Percentiles rank a stretch among this genome's conserved stretches.
phyloP scores from a whole-genome alignment of 225 moss, liverwort and hornwort genomes.

The Ulota crispa region DNA sequence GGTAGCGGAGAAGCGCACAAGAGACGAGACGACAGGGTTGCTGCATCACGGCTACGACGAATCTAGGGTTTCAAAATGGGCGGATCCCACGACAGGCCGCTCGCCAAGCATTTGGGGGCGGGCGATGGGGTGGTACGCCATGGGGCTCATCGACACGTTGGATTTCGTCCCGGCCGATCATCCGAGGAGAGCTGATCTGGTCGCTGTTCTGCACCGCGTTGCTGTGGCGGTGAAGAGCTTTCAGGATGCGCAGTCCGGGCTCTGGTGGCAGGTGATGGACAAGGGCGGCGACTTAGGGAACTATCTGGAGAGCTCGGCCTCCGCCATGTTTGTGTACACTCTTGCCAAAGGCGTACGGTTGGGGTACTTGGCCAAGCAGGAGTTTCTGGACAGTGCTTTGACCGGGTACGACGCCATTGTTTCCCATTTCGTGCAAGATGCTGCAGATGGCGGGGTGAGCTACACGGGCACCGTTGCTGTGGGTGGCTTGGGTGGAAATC shows the following conservation, averaged over 20 bases:
- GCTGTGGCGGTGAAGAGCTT: slow-evolving; percentile 44
- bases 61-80: slow-evolving; percentile 55
- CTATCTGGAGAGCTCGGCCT: slow-evolving; percentile 68
- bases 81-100: slow-evolving; percentile 45
- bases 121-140: slow-evolving; percentile 56
- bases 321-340: slow-evolving; percentile 60
- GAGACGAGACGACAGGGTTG: slow-evolving; percentile 46
- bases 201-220: slow-evolving; percentile 40
- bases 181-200: slow-evolving; percentile 30
- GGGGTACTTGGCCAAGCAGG: slow-evolving; percentile 42
- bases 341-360: slow-evolving; percentile 61
- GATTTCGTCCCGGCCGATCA: slow-evolving; percentile 60
- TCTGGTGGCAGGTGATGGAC: slow-evolving; percentile 82
- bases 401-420: slow-evolving; percentile 47
- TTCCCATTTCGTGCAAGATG: slow-evolving; percentile 48
- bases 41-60: slow-evolving; percentile 76
- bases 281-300: slow-evolving; percentile 48
- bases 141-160: slow-evolving; percentile 62
- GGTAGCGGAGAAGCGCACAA: slow-evolving; percentile 42
- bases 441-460: slow-evolving; percentile 44
- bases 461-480: slow-evolving; percentile 55
- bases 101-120: slow-evolving; percentile 72
- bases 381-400: slow-evolving; percentile 27
- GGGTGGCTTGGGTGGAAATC: slow-evolving; percentile 64
- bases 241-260: slow-evolving; percentile 56